These are phyloP conservation scores for Penicillium desertorum DNA, from an alignment of 495 filamentous ascomycete genomes.

Conservation along the genomic window DNA sequence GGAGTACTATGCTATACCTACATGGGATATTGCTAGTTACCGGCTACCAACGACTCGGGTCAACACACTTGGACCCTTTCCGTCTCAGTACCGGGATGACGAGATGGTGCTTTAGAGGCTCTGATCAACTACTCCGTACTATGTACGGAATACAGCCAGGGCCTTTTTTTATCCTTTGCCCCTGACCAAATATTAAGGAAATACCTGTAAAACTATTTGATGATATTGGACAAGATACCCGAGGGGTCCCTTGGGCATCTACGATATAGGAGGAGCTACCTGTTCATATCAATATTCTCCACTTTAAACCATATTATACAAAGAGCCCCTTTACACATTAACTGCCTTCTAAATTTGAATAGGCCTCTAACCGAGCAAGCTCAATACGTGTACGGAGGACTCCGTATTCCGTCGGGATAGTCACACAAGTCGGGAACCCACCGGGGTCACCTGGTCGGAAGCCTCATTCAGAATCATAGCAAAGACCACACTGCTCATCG, in stretches of 20 bases:
- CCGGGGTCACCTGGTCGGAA: constrained; percentile 44
- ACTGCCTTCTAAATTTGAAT: constrained; percentile 34
- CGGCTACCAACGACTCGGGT: constrained; percentile 3
- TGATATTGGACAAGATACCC: neutral
- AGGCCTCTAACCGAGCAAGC: constrained; percentile 49
- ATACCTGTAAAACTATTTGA: neutral
- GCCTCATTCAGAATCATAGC: constrained; percentile 52
- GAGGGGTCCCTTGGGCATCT: neutral
- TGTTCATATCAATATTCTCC: neutral
- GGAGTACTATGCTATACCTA: neutral
- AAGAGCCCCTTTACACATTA: constrained; percentile 14
- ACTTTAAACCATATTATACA: neutral
- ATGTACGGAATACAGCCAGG: neutral
- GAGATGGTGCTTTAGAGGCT: no score
- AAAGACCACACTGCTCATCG: constrained; percentile 48
- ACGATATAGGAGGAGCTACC: neutral
- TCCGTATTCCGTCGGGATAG: constrained; percentile 38
- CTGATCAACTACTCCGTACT: neutral
- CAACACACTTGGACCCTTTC: constrained; percentile 8
- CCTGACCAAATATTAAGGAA: neutral
- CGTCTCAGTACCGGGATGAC: neutral
- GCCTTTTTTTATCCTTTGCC: neutral
- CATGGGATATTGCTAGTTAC: neutral
- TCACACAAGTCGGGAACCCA: constrained; percentile 50
- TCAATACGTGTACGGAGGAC: constrained; percentile 30